Percentiles rank a stretch among this genome's conserved stretches.
Conservation (phyloP, 1,139 yeast genomes). For the Suhomyces chickasaworum region DNA sequence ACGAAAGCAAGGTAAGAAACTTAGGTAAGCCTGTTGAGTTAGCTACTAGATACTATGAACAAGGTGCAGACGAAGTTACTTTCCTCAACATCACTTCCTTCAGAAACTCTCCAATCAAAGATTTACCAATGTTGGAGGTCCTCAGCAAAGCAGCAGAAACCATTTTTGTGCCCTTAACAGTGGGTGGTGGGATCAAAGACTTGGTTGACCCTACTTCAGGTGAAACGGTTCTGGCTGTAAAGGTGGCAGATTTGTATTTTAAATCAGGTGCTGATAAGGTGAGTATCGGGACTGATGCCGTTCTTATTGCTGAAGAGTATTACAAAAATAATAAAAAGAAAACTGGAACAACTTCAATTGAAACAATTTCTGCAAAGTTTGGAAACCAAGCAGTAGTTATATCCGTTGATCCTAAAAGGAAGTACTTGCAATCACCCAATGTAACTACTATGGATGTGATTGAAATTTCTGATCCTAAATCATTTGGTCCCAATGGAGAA, state of each 20-base stretch:
- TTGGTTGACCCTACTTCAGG: slow-evolving; percentile 78
- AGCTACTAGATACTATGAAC: slow-evolving; percentile 84
- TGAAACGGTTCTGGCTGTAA: slow-evolving; percentile 72
- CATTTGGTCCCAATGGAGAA: slow-evolving; percentile 82
- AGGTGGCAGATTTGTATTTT: slow-evolving; percentile 89
- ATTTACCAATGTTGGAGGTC: slow-evolving; percentile 93
- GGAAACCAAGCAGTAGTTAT: slow-evolving; percentile 97
- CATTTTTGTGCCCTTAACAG: slow-evolving; percentile 93
- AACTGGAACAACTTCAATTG: slow-evolving; percentile 83
- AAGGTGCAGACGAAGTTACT: slow-evolving; percentile 97
- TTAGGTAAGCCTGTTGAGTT: slow-evolving; percentile 94
- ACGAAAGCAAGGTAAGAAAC: slow-evolving; percentile 63
- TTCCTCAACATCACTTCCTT: slow-evolving; percentile 93
- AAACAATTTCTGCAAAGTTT: slow-evolving; percentile 84
- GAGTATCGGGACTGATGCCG: slow-evolving; percentile 97
- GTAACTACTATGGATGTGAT: slow-evolving; percentile 63
- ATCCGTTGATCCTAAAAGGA: slow-evolving; percentile 92
- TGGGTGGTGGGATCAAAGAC: slow-evolving; percentile 96
- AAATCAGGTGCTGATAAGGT: slow-evolving; percentile 97
- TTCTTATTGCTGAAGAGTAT: slow-evolving; percentile 79
- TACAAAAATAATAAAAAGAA: slow-evolving; percentile 59
- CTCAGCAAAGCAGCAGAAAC: slow-evolving; percentile 80
- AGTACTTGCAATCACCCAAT: slow-evolving; percentile 62
- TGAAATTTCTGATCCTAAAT: slow-evolving; percentile 44
- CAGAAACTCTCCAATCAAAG: slow-evolving; percentile 87